These are phyloP conservation scores for Triadica sebifera DNA, from an alignment of 345 rosid genomes.

Conservation along the genomic window DNA sequence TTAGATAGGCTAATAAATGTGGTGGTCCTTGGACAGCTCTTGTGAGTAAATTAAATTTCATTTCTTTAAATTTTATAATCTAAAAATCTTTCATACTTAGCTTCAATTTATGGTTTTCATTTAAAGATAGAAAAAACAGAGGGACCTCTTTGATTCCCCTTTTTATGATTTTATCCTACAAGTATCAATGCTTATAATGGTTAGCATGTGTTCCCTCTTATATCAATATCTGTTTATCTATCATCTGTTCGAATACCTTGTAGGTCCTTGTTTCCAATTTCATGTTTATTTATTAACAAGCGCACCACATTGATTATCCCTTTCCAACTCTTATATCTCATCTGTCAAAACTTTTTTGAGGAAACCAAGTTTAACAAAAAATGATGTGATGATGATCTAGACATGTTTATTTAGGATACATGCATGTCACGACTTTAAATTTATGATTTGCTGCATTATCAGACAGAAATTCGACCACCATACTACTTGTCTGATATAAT, in stretches of 20 bases:
- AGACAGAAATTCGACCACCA: too few relatives aligned
- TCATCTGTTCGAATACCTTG: constrained; percentile 14
- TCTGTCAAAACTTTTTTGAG: constrained; percentile 26
- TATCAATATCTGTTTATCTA: constrained; percentile 25
- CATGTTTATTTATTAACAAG: constrained; percentile 11
- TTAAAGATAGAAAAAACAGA: constrained; percentile 44
- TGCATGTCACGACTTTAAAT: too few relatives aligned
- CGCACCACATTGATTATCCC: not conserved
- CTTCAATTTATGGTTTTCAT: constrained; percentile 52
- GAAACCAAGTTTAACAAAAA: too few relatives aligned
- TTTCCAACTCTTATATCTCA: constrained; percentile 43
- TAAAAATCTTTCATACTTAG: constrained; percentile 19
- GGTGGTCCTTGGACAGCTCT: constrained; percentile 42
- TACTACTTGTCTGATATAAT: too few relatives aligned
- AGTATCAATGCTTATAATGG: constrained; percentile 33
- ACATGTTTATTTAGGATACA: too few relatives aligned
- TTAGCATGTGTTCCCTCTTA: constrained; percentile 32
- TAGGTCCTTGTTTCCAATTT: constrained; percentile 28
- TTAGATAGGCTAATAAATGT: not conserved
- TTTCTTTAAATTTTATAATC: not conserved
- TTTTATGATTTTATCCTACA: constrained; percentile 22
- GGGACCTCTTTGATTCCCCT: constrained; percentile 36
- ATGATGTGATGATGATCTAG: too few relatives aligned
- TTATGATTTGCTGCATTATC: too few relatives aligned
- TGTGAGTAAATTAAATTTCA: not conserved